Percentiles rank a stretch among this genome's conserved stretches.
phyloP scores from a whole-genome alignment of 352 stramenopile genomes.

The Phytophthora idaei region DNA sequence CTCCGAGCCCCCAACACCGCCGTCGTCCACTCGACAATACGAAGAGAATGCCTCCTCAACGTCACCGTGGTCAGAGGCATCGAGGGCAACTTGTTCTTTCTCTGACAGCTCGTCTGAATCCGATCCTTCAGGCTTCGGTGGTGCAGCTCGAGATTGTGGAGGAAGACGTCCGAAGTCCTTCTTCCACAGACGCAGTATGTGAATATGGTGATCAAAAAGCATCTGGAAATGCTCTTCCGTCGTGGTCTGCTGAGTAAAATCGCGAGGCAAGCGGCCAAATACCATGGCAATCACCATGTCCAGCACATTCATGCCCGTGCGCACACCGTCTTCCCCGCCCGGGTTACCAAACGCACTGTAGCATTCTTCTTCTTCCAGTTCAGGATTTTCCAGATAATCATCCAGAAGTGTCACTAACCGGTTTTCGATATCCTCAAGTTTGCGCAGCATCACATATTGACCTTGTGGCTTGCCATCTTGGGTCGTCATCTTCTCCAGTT shows the following conservation, averaged over 20 bases:
- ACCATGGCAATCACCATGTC: slow-evolving; percentile 90
- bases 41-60: slow-evolving; percentile 24
- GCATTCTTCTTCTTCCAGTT: slow-evolving; percentile 56
- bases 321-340: slow-evolving; percentile 26
- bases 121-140: slow-evolving; percentile 15
- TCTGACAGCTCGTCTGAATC: slow-evolving; percentile 19
- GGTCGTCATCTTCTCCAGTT: slow-evolving; percentile 43
- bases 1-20: slow-evolving; percentile 11
- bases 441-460: slow-evolving; percentile 68
- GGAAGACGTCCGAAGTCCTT: slow-evolving; percentile 84
- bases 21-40: slow-evolving; percentile 24
- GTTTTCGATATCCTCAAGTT: slow-evolving; percentile 84
- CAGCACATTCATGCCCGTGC: slow-evolving; percentile 74
- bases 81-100: slow-evolving; percentile 12
- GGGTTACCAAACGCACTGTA: slow-evolving; percentile 46
- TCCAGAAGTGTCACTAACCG: slow-evolving; percentile 64
- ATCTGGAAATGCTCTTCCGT: slow-evolving; percentile 77
- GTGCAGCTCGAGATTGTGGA: slow-evolving; percentile 23
- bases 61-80: slow-evolving; percentile 26
- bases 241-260: slow-evolving; percentile 54
- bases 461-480: slow-evolving; percentile 33
- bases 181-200: slow-evolving; percentile 84
- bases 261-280: slow-evolving; percentile 79
- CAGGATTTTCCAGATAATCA: slow-evolving; percentile 59
- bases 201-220: slow-evolving; percentile 79